A percentile compares a stretch with the other conserved stretches of the same genome.
phyloP scores from a whole-genome alignment of 805 yeast genomes.

The Candida sonorensis region DNA sequence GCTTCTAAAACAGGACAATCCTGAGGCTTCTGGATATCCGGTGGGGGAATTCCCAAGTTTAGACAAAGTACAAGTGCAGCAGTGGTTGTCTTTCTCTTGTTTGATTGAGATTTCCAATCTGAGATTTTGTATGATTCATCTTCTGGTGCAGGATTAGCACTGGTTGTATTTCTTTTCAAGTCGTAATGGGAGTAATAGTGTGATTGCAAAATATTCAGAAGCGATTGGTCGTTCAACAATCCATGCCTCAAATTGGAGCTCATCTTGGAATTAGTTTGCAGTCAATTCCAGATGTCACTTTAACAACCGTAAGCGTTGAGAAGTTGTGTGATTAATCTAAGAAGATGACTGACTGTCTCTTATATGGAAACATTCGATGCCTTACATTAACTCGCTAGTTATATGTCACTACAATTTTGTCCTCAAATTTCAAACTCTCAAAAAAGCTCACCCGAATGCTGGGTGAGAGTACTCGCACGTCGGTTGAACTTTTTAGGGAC shows the following conservation, averaged over 20 bases:
- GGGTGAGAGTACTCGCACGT: too few relatives aligned
- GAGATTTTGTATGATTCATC: conserved; percentile 62
- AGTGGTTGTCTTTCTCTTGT: conserved; percentile 84
- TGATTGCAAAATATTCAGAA: conserved; percentile 22
- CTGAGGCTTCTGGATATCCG: conserved; percentile 86
- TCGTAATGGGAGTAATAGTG: conserved; percentile 57
- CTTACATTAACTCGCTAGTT: too few relatives aligned
- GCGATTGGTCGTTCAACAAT: conserved; percentile 24
- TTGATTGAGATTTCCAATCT: conserved; percentile 90
- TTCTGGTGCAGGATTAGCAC: conserved; percentile 66
- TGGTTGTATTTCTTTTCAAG: conserved; percentile 86
- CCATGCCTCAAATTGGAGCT: conserved; percentile 25
- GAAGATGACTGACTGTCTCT: too few relatives aligned
- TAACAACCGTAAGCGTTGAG: too few relatives aligned
- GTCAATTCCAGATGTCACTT: too few relatives aligned
- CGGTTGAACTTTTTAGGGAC: too few relatives aligned
- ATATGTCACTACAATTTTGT: too few relatives aligned
- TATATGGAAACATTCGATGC: too few relatives aligned
- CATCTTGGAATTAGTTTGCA: conserved; percentile 5
- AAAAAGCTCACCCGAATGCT: too few relatives aligned
- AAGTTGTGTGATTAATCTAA: too few relatives aligned
- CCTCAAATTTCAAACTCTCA: too few relatives aligned
- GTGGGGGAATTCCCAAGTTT: conserved; percentile 95
- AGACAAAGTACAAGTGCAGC: conserved; percentile 90
- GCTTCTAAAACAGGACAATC: conserved; percentile 91